Percentiles rank a stretch among this genome's conserved stretches.
These are phyloP conservation scores for Suillus plorans DNA, from an alignment of 768 basidiomycete genomes.

Conservation along the genomic window DNA sequence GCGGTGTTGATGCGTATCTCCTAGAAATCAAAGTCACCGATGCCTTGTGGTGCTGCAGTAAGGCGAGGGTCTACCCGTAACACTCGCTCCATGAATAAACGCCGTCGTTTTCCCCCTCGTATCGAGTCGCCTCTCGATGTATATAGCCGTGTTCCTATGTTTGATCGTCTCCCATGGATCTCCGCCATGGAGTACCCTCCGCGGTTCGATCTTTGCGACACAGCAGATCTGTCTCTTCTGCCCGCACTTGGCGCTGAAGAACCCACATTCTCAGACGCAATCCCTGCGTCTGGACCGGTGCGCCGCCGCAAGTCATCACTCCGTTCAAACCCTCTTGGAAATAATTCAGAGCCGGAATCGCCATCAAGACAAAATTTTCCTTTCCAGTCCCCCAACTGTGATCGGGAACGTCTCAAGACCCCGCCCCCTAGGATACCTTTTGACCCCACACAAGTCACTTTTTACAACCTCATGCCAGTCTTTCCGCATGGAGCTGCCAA, in stretches of 20 bases:
- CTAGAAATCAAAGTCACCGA: conserved; percentile 39
- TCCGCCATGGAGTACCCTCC: conserved; percentile 51
- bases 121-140: conserved; percentile 41
- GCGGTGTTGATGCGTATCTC: conserved; percentile 7
- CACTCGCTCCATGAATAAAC: conserved; percentile 38
- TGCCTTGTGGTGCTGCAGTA: conserved; percentile 37
- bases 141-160: conserved; percentile 34
- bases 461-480: conserved; percentile 65
- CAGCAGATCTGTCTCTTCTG: conserved; percentile 69
- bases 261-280: conserved; percentile 19
- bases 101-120: conserved; percentile 42
- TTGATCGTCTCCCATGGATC: conserved; percentile 72
- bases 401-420: conserved; percentile 27
- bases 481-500: conserved; percentile 31
- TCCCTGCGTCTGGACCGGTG: conserved; percentile 48
- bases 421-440: conserved; percentile 38
- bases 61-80: conserved; percentile 35
- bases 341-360: conserved; percentile 21
- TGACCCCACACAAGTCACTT: conserved; percentile 49
- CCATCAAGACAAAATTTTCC: conserved; percentile 20
- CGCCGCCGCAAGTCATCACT: conserved; percentile 56
- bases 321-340: conserved; percentile 47
- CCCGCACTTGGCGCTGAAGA: conserved; percentile 27
- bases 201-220: conserved; percentile 47
- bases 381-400: conserved; percentile 24